Base-by-base conservation (phyloP, 441 rosid genomes). In the Brassica hybrid region DNA sequence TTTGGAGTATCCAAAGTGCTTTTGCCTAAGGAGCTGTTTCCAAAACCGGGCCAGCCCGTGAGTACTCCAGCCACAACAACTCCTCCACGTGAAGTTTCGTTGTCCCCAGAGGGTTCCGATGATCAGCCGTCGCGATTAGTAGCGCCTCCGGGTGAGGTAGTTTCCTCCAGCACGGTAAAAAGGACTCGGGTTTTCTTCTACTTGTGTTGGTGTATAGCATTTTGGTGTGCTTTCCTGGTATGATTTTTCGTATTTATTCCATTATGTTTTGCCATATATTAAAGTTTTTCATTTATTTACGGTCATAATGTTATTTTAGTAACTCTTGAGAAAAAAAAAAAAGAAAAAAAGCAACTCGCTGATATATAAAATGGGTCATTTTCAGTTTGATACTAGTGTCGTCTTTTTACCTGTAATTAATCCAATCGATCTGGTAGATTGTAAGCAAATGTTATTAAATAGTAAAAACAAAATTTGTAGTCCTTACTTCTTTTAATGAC, bases 1-100 rank as follows among this genome's bases (percentile, higher is more conserved):
- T 95, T 93, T 67, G 98, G 98, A 27, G 87, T 93, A 16, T 95
- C 98, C 14, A 85, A 74, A 66, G 99, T 95, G 12, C 80, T 95
- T 67, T 82, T 95, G 75, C 97, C 97, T 2, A 91, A 81, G 65
- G 98, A 93, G 66, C 56, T 87, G 65, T 93, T 21, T 73, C 60
- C 38, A 5, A 65, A 38, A 17, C 25, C 82, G 16, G 65, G 76
- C 9, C 88, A 85, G 65, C 84, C 86, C 3, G 88, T 52, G 43
- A 68, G 6, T 81, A n/a, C 69, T 9, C 78, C 48, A 21, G 38
- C 67, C 25, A 59, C 79, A 0, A 69, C 79, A 1, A 76, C 90
- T 72, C 87, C 81, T 64, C 84, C 94, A 12, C 95, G 88, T 3
- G 87, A 72, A 65, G 27, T 74, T 10, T 80, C 92, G 0, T 65